Evolutionary conservation across 257 asterid species (phyloP), one percentile per base, ranked within the genome.

Genomic region (Solanum corneliomulleri): DNA sequence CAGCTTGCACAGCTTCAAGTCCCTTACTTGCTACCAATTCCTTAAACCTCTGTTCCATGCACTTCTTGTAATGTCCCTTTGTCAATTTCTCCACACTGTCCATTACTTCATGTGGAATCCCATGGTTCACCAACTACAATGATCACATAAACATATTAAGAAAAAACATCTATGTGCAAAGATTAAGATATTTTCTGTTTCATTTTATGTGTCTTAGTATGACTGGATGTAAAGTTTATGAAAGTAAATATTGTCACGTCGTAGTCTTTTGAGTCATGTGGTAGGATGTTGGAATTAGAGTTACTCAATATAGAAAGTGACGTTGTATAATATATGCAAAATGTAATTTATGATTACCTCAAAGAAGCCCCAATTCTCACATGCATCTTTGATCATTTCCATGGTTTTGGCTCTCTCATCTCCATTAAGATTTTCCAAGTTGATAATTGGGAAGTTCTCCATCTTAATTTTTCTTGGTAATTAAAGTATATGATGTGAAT

Each of bases 81-180:
- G 94, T 93, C 47, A 92, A 86, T 62, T 88, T 89, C 89, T 92
- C 94, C 88, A 94, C 94, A 82, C 80, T 92, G 91, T 93, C 94
- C 90, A 94, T 87, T 7, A 92, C 91, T 92, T 92, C 93, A 87
- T 88, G 92, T 7, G 93, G 82, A 47, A 94, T 93, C 21, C 96
- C 96, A 89, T 94, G 98, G 69, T 93, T 93, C 86, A 91, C 86
- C 91, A 93, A 82, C 98, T 94, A 85, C 47, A 87, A 72, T 42
- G 6, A 72, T 33, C 16, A 76, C 37, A 42, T 10, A 13, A n/a
- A 42, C 58, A 45, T 44, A 45, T 2, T 71, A 18, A 37, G 2
- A 13, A 49, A 77, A 77, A 9, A 52, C 0, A 13, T 44, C 35
- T 33, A 42, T 2, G 4, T 64, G 12, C 44, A 49, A 52, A 16